phyloP scores from a whole-genome alignment of 371 early-diverging fungal genomes.

The Rhizopus arrhizus region DNA sequence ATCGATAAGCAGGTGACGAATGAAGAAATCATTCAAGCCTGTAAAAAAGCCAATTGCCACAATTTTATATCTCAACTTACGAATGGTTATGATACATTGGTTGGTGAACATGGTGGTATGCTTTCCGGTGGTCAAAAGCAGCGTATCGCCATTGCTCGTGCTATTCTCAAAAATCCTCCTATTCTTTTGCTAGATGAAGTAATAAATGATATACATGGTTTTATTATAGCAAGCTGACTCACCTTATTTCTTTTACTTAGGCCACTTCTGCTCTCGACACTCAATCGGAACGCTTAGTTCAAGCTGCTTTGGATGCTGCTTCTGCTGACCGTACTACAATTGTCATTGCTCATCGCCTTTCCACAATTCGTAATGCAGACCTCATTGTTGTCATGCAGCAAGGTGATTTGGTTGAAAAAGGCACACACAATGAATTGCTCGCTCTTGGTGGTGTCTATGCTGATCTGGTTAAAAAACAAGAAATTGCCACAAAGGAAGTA shows the following conservation, averaged over 20 bases:
- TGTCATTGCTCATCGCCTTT: conserved; percentile 89
- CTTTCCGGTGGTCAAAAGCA: conserved; percentile 83
- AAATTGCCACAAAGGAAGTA: conserved; percentile 44
- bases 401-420: conserved; percentile 73
- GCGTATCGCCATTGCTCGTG: conserved; percentile 54
- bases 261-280: conserved; percentile 83
- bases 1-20: conserved; percentile 49
- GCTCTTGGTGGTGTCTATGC: conserved; percentile 55
- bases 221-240: conserved; percentile 18
- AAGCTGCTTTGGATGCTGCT: conserved; percentile 81
- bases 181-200: conserved; percentile 51
- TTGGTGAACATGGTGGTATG: conserved; percentile 69
- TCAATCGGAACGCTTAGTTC: conserved; percentile 82
- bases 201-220: conserved; percentile 29
- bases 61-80: conserved; percentile 79
- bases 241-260: conserved; percentile 21
- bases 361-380: conserved; percentile 82
- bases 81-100: conserved; percentile 72
- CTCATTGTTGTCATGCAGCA: conserved; percentile 79
- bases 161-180: conserved; percentile 50
- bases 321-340: conserved; percentile 83
- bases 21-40: conserved; percentile 62
- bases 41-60: conserved; percentile 73
- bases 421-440: conserved; percentile 69
- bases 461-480: conserved; percentile 63